Evolutionary conservation across 495 filamentous ascomycete species (phyloP).

Genomic region (Jackrogersella multiformis): DNA sequence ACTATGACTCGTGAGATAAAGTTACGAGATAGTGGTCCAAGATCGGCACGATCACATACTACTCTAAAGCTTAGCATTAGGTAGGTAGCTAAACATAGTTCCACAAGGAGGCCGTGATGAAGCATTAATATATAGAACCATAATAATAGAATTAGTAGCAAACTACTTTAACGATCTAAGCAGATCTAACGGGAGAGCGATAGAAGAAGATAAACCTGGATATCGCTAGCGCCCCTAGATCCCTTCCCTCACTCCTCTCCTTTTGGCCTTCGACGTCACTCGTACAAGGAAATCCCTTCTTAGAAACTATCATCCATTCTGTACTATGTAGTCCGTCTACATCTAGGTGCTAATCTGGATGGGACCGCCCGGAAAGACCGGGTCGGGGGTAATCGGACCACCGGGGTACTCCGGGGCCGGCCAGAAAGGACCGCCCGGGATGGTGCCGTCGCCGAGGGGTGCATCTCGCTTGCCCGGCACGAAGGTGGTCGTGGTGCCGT

Average conservation of each 20-base stretch:
- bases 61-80: background rate
- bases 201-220: conserved; percentile 23
- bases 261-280: background rate
- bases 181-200: conserved; percentile 19
- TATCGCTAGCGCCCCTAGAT: conserved; percentile 32
- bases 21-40: background rate
- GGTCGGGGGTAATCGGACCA: conserved; percentile 44
- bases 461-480: conserved; percentile 49
- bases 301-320: background rate
- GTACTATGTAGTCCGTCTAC: background rate
- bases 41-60: background rate
- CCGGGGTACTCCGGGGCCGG: conserved; percentile 37
- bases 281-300: conserved; percentile 38
- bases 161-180: conserved; percentile 22
- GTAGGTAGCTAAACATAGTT: background rate
- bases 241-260: conserved; percentile 16
- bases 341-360: conserved; percentile 38
- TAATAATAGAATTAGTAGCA: conserved; percentile 5
- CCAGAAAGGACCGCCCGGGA: conserved; percentile 43
- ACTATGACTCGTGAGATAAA: background rate
- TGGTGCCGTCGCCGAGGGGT: conserved; percentile 31
- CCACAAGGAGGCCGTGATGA: background rate
- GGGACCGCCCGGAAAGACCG: conserved; percentile 44
- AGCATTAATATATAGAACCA: conserved; percentile 13
- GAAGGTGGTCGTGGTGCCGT: conserved; percentile 50